Conservation (phyloP, 495 filamentous ascomycete genomes). For the Penicillium angulare region DNA sequence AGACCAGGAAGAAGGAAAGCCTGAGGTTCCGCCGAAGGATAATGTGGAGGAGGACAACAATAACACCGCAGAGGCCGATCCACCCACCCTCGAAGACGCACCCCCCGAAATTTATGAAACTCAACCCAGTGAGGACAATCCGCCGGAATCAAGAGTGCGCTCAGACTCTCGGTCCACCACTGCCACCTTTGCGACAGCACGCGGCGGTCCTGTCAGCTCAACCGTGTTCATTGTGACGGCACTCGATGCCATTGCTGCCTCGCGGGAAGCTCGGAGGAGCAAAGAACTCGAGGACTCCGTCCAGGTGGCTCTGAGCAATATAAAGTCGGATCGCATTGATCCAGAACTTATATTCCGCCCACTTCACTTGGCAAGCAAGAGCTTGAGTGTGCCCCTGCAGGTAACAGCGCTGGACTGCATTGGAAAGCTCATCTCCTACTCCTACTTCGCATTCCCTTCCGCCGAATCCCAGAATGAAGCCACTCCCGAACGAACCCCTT, state of each 20-base stretch:
- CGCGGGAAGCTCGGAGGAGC: conserved; percentile 79
- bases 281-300: conserved; percentile 78
- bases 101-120: conserved; percentile 27
- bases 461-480: conserved; percentile 48
- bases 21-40: conserved; percentile 27
- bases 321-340: conserved; percentile 73
- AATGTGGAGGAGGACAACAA: conserved; percentile 4
- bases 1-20: conserved; percentile 13
- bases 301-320: conserved; percentile 75
- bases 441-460: conserved; percentile 84
- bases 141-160: conserved; percentile 37
- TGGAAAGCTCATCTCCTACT: conserved; percentile 97
- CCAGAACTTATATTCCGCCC: conserved; percentile 91
- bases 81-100: conserved; percentile 8
- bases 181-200: conserved; percentile 49
- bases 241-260: conserved; percentile 82
- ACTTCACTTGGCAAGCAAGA: conserved; percentile 81
- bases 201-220: conserved; percentile 73
- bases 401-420: conserved; percentile 96
- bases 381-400: conserved; percentile 75
- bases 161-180: conserved; percentile 62
- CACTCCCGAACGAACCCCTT: conserved; percentile 50
- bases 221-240: conserved; percentile 93
- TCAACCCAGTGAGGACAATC: conserved; percentile 28
- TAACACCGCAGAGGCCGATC: conserved; percentile 6